Evolutionary conservation across 257 asterid genomes (phyloP).

Genomic region (Rehmannia glutinosa): DNA sequence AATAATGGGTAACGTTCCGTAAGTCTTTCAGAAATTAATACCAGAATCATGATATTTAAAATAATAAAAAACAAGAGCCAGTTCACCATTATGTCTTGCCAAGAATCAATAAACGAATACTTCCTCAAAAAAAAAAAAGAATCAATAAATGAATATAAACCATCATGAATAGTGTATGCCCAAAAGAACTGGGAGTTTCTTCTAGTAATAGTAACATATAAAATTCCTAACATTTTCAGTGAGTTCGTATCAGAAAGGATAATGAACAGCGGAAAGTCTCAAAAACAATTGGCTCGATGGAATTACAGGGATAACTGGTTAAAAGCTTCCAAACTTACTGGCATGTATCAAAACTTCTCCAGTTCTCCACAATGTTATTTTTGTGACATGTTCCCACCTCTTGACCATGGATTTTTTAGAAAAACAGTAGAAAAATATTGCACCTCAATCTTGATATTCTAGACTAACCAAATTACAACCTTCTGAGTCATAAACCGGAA

Average conservation of each 20-base stretch:
- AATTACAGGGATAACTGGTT: neutral
- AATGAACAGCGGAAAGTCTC: neutral
- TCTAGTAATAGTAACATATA: neutral
- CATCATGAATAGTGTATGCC: neutral
- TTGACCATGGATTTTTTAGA: no score
- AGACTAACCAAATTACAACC: neutral
- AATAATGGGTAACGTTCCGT: neutral
- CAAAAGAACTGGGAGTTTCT: neutral
- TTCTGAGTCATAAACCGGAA: neutral
- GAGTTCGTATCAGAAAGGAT: neutral
- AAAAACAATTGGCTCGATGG: neutral
- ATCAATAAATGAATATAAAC: no score
- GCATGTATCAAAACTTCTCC: no score
- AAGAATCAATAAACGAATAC: no score
- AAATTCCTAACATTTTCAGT: neutral
- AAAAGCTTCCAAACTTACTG: conserved; percentile 5
- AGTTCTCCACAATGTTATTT: no score
- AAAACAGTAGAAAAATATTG: no score
- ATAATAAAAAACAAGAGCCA: no score
- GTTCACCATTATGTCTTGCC: neutral
- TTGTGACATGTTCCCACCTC: no score
- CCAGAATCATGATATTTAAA: neutral
- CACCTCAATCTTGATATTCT: no score
- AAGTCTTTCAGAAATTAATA: neutral
- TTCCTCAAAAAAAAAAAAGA: no score